These are phyloP conservation scores for Lithohypha guttulata DNA, from an alignment of 2,329 filamentous ascomycete genomes.

Conservation along the genomic window DNA sequence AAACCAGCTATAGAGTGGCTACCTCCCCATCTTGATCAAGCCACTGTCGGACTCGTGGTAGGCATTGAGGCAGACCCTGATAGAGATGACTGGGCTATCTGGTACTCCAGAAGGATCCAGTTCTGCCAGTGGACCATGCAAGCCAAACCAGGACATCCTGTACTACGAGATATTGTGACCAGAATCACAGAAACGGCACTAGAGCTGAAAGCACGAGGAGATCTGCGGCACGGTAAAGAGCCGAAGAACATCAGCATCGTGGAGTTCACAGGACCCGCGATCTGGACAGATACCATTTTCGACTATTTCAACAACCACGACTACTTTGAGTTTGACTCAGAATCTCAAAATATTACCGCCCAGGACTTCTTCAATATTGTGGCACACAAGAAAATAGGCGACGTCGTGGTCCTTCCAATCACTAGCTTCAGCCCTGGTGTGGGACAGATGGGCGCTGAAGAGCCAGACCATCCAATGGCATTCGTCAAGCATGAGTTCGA, in stretches of 20 bases:
- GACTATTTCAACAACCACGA: slow-evolving; percentile 84
- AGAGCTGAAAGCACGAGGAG: slow-evolving; percentile 56
- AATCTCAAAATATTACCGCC: slow-evolving; percentile 59
- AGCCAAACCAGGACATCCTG: slow-evolving; percentile 83
- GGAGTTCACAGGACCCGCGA: slow-evolving; percentile 84
- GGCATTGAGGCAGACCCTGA: slow-evolving; percentile 96
- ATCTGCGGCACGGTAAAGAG: slow-evolving; percentile 48
- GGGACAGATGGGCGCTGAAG: slow-evolving; percentile 80
- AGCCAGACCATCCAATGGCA: slow-evolving; percentile 84
- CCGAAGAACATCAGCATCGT: slow-evolving; percentile 60
- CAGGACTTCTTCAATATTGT: slow-evolving; percentile 83
- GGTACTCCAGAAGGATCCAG: slow-evolving; percentile 93
- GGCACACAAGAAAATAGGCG: slow-evolving; percentile 73
- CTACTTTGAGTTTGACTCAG: slow-evolving; percentile 74
- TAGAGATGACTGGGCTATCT: slow-evolving; percentile 79
- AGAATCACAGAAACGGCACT: slow-evolving; percentile 78
- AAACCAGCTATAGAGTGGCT: slow-evolving; percentile 81
- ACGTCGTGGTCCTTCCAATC: slow-evolving; percentile 87
- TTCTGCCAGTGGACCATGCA: slow-evolving; percentile 99
- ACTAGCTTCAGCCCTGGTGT: slow-evolving; percentile 96
- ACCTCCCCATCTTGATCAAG: slow-evolving; percentile 62
- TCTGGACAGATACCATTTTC: slow-evolving; percentile 92
- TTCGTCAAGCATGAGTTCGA: slow-evolving; percentile 90
- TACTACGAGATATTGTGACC: slow-evolving; percentile 75
- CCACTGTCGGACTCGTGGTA: slow-evolving; percentile 72